A percentile compares a stretch with the other conserved stretches of the same genome.
Evolutionary conservation across 2,329 filamentous ascomycete species (phyloP).

Genomic region (Curvularia verruculosa): DNA sequence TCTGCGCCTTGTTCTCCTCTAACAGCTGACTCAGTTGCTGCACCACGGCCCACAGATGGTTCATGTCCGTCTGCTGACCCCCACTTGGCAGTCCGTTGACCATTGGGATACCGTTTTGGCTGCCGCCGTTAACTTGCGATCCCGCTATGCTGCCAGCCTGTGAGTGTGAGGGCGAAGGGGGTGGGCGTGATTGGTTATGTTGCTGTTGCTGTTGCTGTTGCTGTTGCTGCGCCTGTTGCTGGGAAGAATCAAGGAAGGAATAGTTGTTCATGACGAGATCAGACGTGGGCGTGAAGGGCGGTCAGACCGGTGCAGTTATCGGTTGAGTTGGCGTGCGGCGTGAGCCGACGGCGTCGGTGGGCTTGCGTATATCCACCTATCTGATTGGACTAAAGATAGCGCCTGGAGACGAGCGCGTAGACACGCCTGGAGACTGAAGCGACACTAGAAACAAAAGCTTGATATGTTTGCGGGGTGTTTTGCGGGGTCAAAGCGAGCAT

Average conservation of each 20-base stretch:
- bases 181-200: conserved; percentile 35
- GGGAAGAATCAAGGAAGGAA: conserved; percentile 42
- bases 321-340: conserved; percentile 20
- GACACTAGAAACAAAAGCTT: neutral
- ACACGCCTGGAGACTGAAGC: neutral
- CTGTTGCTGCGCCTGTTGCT: conserved; percentile 17
- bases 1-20: conserved; percentile 50
- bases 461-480: conserved; percentile 6
- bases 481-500: conserved; percentile 10
- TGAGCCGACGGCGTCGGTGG: conserved; percentile 9
- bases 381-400: conserved; percentile 12
- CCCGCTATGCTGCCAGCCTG: conserved; percentile 23
- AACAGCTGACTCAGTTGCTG: conserved; percentile 50
- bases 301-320: conserved; percentile 12
- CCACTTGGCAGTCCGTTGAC: conserved; percentile 49
- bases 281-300: conserved; percentile 15
- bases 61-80: conserved; percentile 53
- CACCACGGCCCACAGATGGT: conserved; percentile 50
- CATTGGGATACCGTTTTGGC: conserved; percentile 46
- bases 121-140: conserved; percentile 41
- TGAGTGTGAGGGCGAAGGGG: conserved; percentile 43
- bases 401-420: neutral
- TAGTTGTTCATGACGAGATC: conserved; percentile 45
- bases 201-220: conserved; percentile 13
- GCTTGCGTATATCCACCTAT: conserved; percentile 6